Evolutionary conservation across 2,329 filamentous ascomycete genomes (phyloP).

Genomic region (Diaporthe australafricana): DNA sequence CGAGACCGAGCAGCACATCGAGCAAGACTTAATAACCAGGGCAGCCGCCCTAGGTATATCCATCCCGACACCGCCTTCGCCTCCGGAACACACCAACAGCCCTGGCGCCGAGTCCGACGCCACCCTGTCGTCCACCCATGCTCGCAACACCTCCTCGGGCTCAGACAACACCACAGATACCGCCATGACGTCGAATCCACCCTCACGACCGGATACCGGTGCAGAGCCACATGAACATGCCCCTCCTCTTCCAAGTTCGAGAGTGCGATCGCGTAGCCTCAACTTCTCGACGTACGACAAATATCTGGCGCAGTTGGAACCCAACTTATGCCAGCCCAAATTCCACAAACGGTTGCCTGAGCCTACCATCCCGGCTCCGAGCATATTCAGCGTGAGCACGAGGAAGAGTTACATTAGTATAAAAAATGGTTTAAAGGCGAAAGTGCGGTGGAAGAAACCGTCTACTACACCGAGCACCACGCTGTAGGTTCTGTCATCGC

Average conservation of each 20-base stretch:
- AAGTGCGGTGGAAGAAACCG: constrained; percentile 55
- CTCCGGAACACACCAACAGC: constrained; percentile 49
- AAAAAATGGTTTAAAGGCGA: constrained; percentile 56
- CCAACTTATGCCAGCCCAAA: constrained; percentile 56
- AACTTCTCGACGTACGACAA: constrained; percentile 65
- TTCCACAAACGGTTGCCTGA: constrained; percentile 48
- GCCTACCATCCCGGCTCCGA: constrained; percentile 48
- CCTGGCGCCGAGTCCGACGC: constrained; percentile 56
- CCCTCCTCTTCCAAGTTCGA: constrained; percentile 40
- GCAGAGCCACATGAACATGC: constrained; percentile 40
- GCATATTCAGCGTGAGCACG: constrained; percentile 58
- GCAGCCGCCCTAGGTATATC: constrained; percentile 52
- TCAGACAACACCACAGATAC: constrained; percentile 54
- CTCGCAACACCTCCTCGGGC: constrained; percentile 57
- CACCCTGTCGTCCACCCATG: constrained; percentile 55
- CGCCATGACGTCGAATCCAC: constrained; percentile 56
- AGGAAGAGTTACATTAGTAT: constrained; percentile 59
- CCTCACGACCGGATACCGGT: constrained; percentile 46
- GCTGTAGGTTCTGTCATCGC: constrained; percentile 25
- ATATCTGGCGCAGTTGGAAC: constrained; percentile 59
- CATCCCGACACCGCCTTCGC: constrained; percentile 43
- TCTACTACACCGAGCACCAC: constrained; percentile 45
- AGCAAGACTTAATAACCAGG: constrained; percentile 49
- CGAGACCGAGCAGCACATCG: constrained; percentile 53
- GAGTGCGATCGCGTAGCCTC: constrained; percentile 52